A percentile compares a stretch with the other conserved stretches of the same genome.
phyloP scores from a whole-genome alignment of 192 early-diverging fungal species.

The Lobulomyces angularis region DNA sequence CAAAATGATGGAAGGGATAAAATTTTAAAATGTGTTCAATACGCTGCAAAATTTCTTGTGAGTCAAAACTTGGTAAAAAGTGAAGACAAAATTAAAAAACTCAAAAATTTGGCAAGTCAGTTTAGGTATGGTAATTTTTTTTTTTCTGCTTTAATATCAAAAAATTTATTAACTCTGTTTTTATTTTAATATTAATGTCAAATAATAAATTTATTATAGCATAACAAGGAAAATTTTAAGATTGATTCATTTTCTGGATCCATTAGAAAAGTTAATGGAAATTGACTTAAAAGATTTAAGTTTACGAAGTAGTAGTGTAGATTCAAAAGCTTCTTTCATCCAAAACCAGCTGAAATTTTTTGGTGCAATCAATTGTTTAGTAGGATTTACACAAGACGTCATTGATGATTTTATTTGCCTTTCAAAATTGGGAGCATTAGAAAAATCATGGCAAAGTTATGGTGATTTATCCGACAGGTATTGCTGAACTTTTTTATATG shows the following conservation, averaged over 20 bases:
- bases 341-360: constrained; percentile 3
- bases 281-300: too few species aligned
- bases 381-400: constrained; percentile 54
- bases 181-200: too few species aligned
- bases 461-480: constrained; percentile 40
- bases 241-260: constrained; percentile 56
- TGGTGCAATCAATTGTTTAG: constrained; percentile 24
- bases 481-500: too few species aligned
- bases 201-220: too few species aligned
- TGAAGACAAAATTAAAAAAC: too few species aligned
- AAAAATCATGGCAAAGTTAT: constrained; percentile 25
- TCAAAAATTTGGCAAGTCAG: too few species aligned
- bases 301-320: constrained; percentile 8
- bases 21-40: constrained; percentile 64
- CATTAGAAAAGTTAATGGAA: constrained; percentile 40
- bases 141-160: too few species aligned
- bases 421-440: constrained; percentile 53
- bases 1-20: constrained; percentile 78
- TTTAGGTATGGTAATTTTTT: too few species aligned
- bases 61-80: too few species aligned
- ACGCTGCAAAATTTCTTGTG: constrained; percentile 59
- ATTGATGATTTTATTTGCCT: constrained; percentile 65
- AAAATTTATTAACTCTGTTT: too few species aligned
- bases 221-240: constrained; percentile 63
- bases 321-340: constrained; percentile 1